Evolutionary conservation across 2,329 filamentous ascomycete species (phyloP).

Genomic region (Colletotrichum australisinense): DNA sequence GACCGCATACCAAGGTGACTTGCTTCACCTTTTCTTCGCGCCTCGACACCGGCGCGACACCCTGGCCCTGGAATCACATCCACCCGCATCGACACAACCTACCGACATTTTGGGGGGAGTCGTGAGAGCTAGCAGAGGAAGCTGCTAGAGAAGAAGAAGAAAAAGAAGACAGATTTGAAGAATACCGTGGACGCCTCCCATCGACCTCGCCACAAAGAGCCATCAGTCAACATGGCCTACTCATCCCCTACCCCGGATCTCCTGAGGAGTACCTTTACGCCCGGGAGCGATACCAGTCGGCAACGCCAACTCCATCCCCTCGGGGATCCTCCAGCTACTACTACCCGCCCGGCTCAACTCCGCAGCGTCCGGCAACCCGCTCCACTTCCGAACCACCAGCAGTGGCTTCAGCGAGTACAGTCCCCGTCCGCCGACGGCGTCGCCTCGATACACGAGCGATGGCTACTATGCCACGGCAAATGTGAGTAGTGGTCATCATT

Average conservation of each 20-base stretch:
- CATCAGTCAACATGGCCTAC: constrained; percentile 43
- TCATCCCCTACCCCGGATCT: constrained; percentile 57
- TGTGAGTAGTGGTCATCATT: constrained; percentile 67
- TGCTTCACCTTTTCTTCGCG: constrained; percentile 58
- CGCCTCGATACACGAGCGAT: constrained; percentile 71
- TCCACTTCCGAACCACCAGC: constrained; percentile 60
- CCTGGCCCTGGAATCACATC: constrained; percentile 36
- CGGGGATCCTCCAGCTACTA: constrained; percentile 62
- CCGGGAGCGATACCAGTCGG: constrained; percentile 61
- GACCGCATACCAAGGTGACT: constrained; percentile 73
- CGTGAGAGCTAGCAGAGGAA: constrained; percentile 31
- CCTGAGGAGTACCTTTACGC: constrained; percentile 65
- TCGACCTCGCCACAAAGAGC: constrained; percentile 45
- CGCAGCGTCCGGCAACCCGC: constrained; percentile 66
- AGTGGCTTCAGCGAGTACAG: constrained; percentile 54
- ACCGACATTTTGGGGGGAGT: constrained; percentile 23
- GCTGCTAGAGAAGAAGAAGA: constrained; percentile 30
- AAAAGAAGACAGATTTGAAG: constrained; percentile 12
- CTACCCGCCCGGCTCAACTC: constrained; percentile 58
- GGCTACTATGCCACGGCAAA: constrained; percentile 73
- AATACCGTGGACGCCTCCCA: constrained; percentile 42
- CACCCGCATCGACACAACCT: constrained; percentile 34
- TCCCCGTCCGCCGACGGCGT: constrained; percentile 63
- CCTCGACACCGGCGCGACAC: constrained; percentile 59
- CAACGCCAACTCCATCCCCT: constrained; percentile 68